phyloP scores from a whole-genome alignment of 1,284 basidiomycete genomes.

The Ceratobasidium sp. region DNA sequence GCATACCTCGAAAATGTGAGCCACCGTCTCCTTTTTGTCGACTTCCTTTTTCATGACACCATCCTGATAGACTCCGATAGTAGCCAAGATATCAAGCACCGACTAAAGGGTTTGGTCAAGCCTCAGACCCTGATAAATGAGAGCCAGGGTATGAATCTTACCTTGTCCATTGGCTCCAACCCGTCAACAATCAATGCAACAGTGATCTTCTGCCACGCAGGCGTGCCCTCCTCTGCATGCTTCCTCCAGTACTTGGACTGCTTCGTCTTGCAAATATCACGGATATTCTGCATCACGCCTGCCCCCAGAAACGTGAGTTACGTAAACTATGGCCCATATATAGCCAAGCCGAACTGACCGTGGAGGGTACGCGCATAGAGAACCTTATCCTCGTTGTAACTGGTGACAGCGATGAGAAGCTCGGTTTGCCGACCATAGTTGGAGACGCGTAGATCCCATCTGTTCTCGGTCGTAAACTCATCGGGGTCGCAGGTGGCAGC shows the following conservation, averaged over 20 bases:
- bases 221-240: conserved; percentile 82
- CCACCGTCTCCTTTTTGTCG: conserved; percentile 92
- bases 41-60: conserved; percentile 93
- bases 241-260: conserved; percentile 90
- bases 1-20: conserved; percentile 85
- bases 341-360: conserved; percentile 54
- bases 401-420: conserved; percentile 88
- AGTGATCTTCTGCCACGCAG: conserved; percentile 91
- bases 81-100: conserved; percentile 85
- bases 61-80: conserved; percentile 89
- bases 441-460: conserved; percentile 83
- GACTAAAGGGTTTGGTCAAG: conserved; percentile 47
- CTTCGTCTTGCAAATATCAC: conserved; percentile 97
- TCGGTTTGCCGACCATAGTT: conserved; percentile 91
- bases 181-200: conserved; percentile 93
- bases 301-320: conserved; percentile 45
- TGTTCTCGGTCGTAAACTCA: conserved; percentile 83
- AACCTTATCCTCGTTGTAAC: conserved; percentile 92
- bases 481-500: conserved; percentile 95
- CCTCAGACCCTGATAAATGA: conserved; percentile 3
- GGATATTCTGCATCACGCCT: conserved; percentile 95
- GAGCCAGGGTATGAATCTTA: background rate
- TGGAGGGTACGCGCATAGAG: conserved; percentile 92
- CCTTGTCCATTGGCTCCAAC: conserved; percentile 95
- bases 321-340: conserved; percentile 23